Evolutionary conservation across 441 rosid genomes (phyloP).

Genomic region (Adansonia rubrostipa): DNA sequence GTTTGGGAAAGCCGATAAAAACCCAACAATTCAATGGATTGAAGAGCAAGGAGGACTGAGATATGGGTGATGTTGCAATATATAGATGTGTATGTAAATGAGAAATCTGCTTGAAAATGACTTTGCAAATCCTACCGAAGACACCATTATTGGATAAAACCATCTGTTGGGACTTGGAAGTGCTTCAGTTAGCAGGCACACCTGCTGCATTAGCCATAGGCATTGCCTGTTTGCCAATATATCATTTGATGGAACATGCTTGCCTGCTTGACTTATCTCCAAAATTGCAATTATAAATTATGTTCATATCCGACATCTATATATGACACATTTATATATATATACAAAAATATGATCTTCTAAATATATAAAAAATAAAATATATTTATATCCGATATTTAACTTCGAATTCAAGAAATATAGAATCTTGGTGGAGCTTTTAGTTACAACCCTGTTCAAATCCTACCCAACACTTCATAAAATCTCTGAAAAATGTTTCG

Average conservation of each 20-base stretch:
- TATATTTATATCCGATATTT: no score
- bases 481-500: not conserved
- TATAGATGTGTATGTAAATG: no score
- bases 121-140: not conserved
- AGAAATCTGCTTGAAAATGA: slow-evolving; percentile 6
- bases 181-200: no score
- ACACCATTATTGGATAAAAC: not conserved
- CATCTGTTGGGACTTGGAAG: not conserved
- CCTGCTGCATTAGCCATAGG: no score
- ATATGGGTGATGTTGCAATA: no score
- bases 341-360: no score
- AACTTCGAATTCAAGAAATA: no score
- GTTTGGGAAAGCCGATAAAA: not conserved
- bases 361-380: no score
- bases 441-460: not conserved
- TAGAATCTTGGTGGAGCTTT: not conserved
- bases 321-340: no score
- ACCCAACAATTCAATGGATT: not conserved
- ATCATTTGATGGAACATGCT: not conserved
- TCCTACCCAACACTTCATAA: not conserved
- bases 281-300: not conserved
- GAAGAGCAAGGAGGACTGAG: not conserved
- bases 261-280: not conserved
- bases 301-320: no score
- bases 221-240: not conserved